Evolutionary conservation across 805 yeast species (phyloP), one percentile per base, ranked within the genome.

Genomic region (Candida nanaspora): DNA sequence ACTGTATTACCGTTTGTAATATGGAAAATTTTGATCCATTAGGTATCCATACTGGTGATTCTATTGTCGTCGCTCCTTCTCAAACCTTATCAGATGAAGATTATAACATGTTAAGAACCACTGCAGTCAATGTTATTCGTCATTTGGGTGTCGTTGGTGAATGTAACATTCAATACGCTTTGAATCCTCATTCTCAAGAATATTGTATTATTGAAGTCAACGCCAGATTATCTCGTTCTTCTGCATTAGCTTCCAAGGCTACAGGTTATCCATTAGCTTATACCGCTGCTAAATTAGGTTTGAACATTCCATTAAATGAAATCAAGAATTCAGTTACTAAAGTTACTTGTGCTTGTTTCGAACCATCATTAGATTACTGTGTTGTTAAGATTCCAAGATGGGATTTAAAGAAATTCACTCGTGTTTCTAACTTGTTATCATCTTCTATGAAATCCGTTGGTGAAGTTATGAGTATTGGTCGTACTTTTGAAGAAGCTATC

Each of bases 141-240:
- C 98, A 91, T 61, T 73, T 91, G 56, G 98, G 98, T 56, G 98
- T 91, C 61, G 98, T 91, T 60, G 98, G 98, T 73, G 98, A 91
- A 72, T 91, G 98, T 75, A 91, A 91, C 70, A 87, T 91, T 57
- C 98, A 91, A 67, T 91, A 91, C 60, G 97, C 98, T 39, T 74
- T 91, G 61, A 85, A 91, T 60, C 98, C 98, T 45, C 76, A 80
- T 66, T 82, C 94, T 45, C 82, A 86, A 65, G 98, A 93, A 59
- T 91, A 91, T 70, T 84, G 98, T 69, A 87, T 91, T 52, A 91
- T 91, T 64, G 98, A 91, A 71, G 98, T 91, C 51, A 91, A 91
- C 62, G 98, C 98, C 39, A 84, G 98, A 71, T 74, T 91, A 55
- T 89, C 97, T 26, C 82, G 98, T 65, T 91, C 98, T 37, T 93